These are phyloP conservation scores for Conticribra weissflogii DNA, from an alignment of 108 stramenopile species.

Conservation along the genomic window DNA sequence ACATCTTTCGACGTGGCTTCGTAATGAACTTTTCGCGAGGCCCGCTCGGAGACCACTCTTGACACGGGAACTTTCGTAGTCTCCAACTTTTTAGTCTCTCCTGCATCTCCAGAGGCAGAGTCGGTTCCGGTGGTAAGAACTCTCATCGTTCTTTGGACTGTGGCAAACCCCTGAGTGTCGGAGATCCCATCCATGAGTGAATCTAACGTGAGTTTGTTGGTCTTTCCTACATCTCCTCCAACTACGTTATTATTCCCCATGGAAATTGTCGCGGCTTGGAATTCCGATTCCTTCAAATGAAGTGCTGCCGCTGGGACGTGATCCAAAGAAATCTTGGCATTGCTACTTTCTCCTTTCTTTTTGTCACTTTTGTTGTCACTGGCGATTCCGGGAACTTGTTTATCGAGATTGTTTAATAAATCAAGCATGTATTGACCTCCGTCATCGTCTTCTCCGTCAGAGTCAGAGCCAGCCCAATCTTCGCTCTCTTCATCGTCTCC, in stretches of 20 bases:
- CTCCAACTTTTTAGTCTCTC: conserved; percentile 18
- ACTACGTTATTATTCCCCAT: conserved; percentile 11
- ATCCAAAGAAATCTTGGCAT: conserved; percentile 45
- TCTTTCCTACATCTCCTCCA: conserved; percentile 10
- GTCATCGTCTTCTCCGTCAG: conserved; percentile 75
- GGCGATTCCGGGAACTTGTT: conserved; percentile 13
- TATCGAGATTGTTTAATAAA: conserved; percentile 76
- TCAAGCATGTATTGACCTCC: conserved; percentile 88
- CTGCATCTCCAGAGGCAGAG: conserved; percentile 8
- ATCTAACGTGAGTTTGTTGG: conserved; percentile 71
- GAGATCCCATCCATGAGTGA: conserved; percentile 83
- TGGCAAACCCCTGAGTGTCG: conserved; percentile 83
- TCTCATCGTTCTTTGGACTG: conserved; percentile 76
- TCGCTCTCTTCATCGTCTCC: conserved; percentile 56
- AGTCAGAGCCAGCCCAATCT: conserved; percentile 60
- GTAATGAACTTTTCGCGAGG: conserved; percentile 90
- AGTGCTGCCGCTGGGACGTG: conserved; percentile 43
- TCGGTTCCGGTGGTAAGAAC: conserved; percentile 35
- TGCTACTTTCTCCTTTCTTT: conserved; percentile 20
- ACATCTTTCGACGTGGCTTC: conserved; percentile 73
- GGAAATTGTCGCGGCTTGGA: conserved; percentile 30
- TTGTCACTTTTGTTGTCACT: not conserved
- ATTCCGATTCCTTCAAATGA: conserved; percentile 55
- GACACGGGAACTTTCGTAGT: conserved; percentile 78
- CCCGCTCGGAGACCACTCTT: conserved; percentile 78